phyloP scores from a whole-genome alignment of 2,329 filamentous ascomycete species.

The Fusarium sublunatum region DNA sequence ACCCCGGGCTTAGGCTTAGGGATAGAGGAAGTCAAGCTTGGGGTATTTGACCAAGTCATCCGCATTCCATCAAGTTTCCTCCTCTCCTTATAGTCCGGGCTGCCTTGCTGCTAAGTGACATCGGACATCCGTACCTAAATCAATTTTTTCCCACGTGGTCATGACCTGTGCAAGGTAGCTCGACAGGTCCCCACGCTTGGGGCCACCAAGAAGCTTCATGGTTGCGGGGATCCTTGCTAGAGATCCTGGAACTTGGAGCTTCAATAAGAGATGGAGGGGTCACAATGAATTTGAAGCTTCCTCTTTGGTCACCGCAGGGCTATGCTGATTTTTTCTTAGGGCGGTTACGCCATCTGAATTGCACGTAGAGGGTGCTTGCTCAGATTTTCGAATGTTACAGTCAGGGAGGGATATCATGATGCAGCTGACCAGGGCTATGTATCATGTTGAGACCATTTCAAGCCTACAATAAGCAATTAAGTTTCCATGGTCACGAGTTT shows the following conservation, averaged over 20 bases:
- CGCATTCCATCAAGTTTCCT: constrained; percentile 6
- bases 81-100: constrained; percentile 1
- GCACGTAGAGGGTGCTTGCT: constrained; percentile 4
- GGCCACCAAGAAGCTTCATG: constrained; percentile 18
- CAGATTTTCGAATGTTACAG: constrained; percentile 11
- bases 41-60: constrained; percentile 3
- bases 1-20: neutral
- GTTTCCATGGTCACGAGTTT: no score
- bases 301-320: constrained; percentile 25
- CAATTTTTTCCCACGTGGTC: constrained; percentile 27
- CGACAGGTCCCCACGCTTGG: constrained; percentile 32
- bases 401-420: neutral
- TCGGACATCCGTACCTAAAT: neutral
- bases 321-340: constrained; percentile 17
- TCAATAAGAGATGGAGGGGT: constrained; percentile 19
- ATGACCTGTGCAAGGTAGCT: constrained; percentile 27
- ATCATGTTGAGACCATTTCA: no score
- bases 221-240: constrained; percentile 21
- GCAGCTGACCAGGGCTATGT: neutral
- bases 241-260: constrained; percentile 19
- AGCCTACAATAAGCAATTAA: no score
- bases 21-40: neutral
- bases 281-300: constrained; percentile 17
- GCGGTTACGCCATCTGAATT: constrained; percentile 12
- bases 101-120: neutral